Conservation (phyloP, 495 filamentous ascomycete genomes). For the Neurospora sp. region DNA sequence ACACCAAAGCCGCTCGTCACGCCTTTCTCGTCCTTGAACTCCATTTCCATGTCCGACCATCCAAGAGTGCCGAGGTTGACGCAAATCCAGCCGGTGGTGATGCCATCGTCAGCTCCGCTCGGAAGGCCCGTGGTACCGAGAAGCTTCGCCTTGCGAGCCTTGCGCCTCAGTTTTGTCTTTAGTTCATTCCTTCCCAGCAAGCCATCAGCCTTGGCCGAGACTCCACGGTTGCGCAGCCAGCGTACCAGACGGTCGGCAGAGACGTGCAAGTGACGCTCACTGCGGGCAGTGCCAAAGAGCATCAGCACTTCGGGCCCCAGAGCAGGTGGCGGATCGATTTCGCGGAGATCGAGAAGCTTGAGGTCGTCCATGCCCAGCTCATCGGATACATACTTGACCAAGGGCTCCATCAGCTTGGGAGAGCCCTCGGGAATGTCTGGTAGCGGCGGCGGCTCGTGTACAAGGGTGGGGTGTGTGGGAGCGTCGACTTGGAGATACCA, state of each 20-base stretch:
- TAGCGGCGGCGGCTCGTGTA: constrained; percentile 53
- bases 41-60: constrained; percentile 31
- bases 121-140: constrained; percentile 43
- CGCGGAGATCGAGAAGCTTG: constrained; percentile 67
- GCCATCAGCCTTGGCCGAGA: constrained; percentile 74
- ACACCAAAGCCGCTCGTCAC: constrained; percentile 69
- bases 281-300: constrained; percentile 86
- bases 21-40: constrained; percentile 32
- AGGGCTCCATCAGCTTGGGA: constrained; percentile 57
- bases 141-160: constrained; percentile 67
- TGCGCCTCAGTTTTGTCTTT: constrained; percentile 73
- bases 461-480: constrained; percentile 36
- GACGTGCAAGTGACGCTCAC: constrained; percentile 86
- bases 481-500: constrained; percentile 83
- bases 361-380: constrained; percentile 77
- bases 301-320: constrained; percentile 83
- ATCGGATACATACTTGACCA: constrained; percentile 70
- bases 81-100: constrained; percentile 90
- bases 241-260: constrained; percentile 82
- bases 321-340: constrained; percentile 74
- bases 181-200: constrained; percentile 82
- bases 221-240: constrained; percentile 67
- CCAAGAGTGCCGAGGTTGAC: constrained; percentile 73
- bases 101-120: constrained; percentile 61
- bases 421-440: constrained; percentile 67